Conservation (phyloP, 2,329 filamentous ascomycete genomes). For the Exophiala sideris region DNA sequence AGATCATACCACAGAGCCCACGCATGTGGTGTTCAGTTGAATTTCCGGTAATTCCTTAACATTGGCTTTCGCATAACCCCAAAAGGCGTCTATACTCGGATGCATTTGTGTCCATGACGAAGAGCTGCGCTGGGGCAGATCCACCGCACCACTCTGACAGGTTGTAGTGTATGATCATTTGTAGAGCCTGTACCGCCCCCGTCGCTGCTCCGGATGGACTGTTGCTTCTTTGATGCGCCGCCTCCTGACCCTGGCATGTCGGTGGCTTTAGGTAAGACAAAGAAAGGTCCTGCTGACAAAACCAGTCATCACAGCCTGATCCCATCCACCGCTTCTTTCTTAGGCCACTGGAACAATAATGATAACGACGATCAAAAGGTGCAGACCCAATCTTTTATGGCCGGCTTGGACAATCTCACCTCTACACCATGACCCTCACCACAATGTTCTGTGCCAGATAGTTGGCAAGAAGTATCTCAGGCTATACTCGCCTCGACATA, state of each 20-base stretch:
- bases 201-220: no score
- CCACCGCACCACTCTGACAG: no score
- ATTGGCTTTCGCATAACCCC: no score
- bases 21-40: no score
- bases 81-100: no score
- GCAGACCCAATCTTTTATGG: slow-evolving; percentile 84
- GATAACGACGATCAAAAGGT: slow-evolving; percentile 36
- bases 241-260: slow-evolving; percentile 49
- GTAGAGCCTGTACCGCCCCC: no score
- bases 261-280: slow-evolving; percentile 38
- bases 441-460: slow-evolving; percentile 86
- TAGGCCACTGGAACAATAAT: neutral
- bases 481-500: slow-evolving; percentile 69
- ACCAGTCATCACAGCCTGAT: slow-evolving; percentile 12
- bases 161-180: no score
- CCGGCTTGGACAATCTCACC: slow-evolving; percentile 85
- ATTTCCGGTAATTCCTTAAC: no score
- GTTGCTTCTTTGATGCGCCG: slow-evolving; percentile 72
- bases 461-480: slow-evolving; percentile 90
- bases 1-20: no score
- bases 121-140: no score
- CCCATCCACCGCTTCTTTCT: slow-evolving; percentile 19
- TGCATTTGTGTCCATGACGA: no score
- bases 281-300: slow-evolving; percentile 5
- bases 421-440: slow-evolving; percentile 88